Evolutionary conservation across 1,284 basidiomycete species (phyloP).

Genomic region (Exobasidium cylindrosporum): DNA sequence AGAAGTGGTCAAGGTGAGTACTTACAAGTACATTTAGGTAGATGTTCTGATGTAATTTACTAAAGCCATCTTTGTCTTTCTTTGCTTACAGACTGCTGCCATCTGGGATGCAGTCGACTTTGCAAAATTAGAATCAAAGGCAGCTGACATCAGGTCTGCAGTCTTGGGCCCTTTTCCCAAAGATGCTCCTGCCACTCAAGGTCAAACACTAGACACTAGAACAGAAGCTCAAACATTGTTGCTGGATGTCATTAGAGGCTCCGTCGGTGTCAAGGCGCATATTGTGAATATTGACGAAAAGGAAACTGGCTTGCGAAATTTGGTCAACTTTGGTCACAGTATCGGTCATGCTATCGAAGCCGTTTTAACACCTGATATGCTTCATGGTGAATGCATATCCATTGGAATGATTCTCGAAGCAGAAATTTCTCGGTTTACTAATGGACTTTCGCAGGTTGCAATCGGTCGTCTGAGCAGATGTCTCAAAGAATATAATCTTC

Average conservation of each 20-base stretch:
- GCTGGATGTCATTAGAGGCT: slow-evolving; percentile 54
- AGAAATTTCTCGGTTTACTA: slow-evolving; percentile 46
- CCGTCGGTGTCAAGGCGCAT: slow-evolving; percentile 53
- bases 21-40: background rate
- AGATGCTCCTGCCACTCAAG: slow-evolving; percentile 29
- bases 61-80: slow-evolving; percentile 10
- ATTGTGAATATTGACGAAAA: slow-evolving; percentile 55
- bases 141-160: slow-evolving; percentile 48
- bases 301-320: slow-evolving; percentile 54
- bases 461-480: slow-evolving; percentile 48
- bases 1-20: slow-evolving; percentile 95
- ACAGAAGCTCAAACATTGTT: slow-evolving; percentile 47
- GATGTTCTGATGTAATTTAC: background rate
- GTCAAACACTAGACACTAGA: slow-evolving; percentile 45
- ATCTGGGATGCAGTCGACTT: slow-evolving; percentile 55
- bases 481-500: slow-evolving; percentile 49
- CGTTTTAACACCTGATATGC: slow-evolving; percentile 51
- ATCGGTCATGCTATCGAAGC: slow-evolving; percentile 55
- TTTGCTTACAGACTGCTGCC: slow-evolving; percentile 54
- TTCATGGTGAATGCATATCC: slow-evolving; percentile 54
- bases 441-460: slow-evolving; percentile 50
- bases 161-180: slow-evolving; percentile 42
- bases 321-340: slow-evolving; percentile 55
- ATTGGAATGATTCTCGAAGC: slow-evolving; percentile 55
- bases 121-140: slow-evolving; percentile 49